Percentiles rank a stretch among this genome's conserved stretches.
phyloP scores from a whole-genome alignment of 2,329 filamentous ascomycete species.

The Alternaria alternata region DNA sequence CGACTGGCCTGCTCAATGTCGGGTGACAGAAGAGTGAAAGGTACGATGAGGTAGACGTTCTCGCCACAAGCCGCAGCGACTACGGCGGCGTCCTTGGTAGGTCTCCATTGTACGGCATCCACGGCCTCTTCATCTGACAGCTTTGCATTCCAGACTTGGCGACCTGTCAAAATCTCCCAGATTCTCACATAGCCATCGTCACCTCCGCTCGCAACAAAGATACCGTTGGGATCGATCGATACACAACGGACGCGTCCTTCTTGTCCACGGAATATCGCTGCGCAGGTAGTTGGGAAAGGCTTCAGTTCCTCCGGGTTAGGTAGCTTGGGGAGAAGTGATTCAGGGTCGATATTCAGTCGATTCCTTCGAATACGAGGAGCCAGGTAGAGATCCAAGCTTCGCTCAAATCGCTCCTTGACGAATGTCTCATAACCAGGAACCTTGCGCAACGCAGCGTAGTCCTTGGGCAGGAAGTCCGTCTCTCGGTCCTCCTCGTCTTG shows the following conservation, averaged over 20 bases:
- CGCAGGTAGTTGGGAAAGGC: conserved; percentile 91
- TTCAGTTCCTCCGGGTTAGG: conserved; percentile 92
- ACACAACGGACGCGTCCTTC: conserved; percentile 86
- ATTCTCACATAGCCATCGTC: conserved; percentile 92
- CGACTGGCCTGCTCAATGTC: conserved; percentile 77
- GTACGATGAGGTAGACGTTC: conserved; percentile 84
- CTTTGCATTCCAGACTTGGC: conserved; percentile 85
- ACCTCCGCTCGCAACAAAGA: conserved; percentile 88
- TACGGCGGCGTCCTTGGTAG: conserved; percentile 79
- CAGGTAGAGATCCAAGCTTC: conserved; percentile 93
- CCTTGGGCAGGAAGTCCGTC: conserved; percentile 83
- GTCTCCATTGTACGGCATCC: conserved; percentile 88
- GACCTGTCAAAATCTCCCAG: conserved; percentile 86
- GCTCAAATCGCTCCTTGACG: conserved; percentile 94
- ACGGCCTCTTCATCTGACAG: conserved; percentile 81
- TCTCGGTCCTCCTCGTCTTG: conserved; percentile 89
- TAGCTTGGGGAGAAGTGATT: conserved; percentile 89
- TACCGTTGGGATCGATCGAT: conserved; percentile 82
- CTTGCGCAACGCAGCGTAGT: conserved; percentile 83
- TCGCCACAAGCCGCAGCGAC: conserved; percentile 86
- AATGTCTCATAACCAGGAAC: conserved; percentile 91
- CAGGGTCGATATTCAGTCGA: conserved; percentile 95
- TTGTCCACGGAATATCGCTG: conserved; percentile 87
- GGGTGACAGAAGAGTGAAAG: conserved; percentile 69
- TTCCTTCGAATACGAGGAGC: conserved; percentile 91